These are phyloP conservation scores for Tetrapisispora arboricola DNA, from an alignment of 805 yeast species.

Conservation along the genomic window DNA sequence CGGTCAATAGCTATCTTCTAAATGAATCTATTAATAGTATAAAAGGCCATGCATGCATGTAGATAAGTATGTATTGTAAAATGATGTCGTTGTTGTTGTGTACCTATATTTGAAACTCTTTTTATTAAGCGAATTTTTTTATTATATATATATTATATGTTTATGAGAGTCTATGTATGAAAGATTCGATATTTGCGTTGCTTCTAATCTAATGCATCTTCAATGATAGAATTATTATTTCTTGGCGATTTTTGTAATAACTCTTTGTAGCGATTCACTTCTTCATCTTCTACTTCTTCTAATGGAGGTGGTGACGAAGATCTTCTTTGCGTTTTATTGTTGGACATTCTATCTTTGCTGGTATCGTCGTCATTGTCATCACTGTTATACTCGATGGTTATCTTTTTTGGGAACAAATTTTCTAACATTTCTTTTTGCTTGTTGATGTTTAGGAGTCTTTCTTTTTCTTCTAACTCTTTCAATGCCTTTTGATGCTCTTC, in stretches of 20 bases:
- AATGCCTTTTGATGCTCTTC: conserved; percentile 1
- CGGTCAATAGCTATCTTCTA: no score
- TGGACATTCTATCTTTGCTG: background rate
- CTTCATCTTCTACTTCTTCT: conserved; percentile 30
- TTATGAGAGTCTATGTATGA: no score
- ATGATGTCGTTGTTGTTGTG: no score
- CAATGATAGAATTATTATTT: conserved; percentile 20
- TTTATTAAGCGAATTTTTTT: no score
- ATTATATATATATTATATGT: no score
- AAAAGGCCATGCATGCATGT: no score
- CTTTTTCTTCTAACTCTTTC: background rate
- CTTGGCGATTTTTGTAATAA: conserved; percentile 18
- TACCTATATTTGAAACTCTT: no score
- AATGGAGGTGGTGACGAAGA: conserved; percentile 15
- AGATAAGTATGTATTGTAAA: no score
- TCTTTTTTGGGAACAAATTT: conserved; percentile 2
- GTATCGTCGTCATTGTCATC: background rate
- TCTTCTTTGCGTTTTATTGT: background rate
- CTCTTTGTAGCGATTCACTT: conserved; percentile 18
- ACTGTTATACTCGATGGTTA: conserved; percentile 1
- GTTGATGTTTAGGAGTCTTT: background rate
- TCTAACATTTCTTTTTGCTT: conserved; percentile 4
- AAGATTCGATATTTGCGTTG: no score
- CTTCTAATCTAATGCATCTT: conserved; percentile 12
- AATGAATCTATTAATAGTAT: no score